Base-by-base conservation (phyloP, 73 alveolate species). In the Paramecium caudatum region DNA sequence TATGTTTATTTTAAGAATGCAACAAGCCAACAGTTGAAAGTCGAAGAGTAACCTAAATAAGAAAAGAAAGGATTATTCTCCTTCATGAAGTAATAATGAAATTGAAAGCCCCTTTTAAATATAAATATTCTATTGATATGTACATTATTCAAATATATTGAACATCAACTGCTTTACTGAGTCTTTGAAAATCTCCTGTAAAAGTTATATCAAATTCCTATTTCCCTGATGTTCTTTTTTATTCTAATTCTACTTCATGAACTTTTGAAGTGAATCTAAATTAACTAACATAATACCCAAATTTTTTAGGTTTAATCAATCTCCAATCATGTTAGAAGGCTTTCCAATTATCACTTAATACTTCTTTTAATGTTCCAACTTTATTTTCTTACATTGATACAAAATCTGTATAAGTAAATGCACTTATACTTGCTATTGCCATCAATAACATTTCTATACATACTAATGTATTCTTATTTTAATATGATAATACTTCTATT, bases 241-340 rank as follows among this genome's bases (percentile, higher is more conserved):
- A 12, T 15, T 68, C 16, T 43, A 74, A 21, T 39, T 74, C 88
- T 17, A 41, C 21, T 39, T 74, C 88, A 19, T 19, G 39, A 2
- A 74, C 88, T 45, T 43, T 74, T 16, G 88, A 74, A 25, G 23
- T 62, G 46, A 86, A 86, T 23, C 93, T 55, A 55, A 8, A 3
- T 17, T 13, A 0, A 0, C 7, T 15, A 50, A 25, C 30, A 1
- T 12, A 19, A 5, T 55, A 55, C 80, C 80, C 93, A 63, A 86
- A 86, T 63, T 65, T 86, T 23, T 86, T 86, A 37, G 93, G 93
- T 61, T 86, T 86, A 1, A 86, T 86, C 34, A 86, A 86, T 86
- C 93, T 61, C 36, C 61, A 86, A 43, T 86, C 93, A 27, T 65
- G 82, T 63, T 63, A 30, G 32, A 86, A 86, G 5, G 93, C 84